A percentile compares a stretch with the other conserved stretches of the same genome.
These are phyloP conservation scores for Apiotrichum laibachii DNA, from an alignment of 1,284 basidiomycete genomes.

Conservation along the genomic window DNA sequence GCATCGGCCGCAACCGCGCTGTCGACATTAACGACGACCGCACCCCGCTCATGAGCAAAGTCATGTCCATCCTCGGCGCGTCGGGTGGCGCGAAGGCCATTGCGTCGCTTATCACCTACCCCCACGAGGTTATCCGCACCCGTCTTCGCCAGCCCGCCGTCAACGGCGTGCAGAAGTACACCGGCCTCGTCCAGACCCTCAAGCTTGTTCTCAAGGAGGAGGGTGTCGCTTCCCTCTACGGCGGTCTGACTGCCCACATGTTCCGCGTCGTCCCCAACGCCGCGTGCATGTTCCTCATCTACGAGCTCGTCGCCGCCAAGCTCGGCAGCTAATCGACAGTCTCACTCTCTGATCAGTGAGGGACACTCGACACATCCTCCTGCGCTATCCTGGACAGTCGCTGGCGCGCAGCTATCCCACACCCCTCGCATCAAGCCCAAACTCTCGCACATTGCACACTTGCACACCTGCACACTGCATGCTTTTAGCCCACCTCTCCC, in stretches of 20 bases:
- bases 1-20: slow-evolving; percentile 27
- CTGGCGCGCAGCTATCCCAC: no score
- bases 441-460: no score
- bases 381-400: no score
- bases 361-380: neutral
- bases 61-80: slow-evolving; percentile 73
- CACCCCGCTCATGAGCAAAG: slow-evolving; percentile 56
- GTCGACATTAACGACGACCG: slow-evolving; percentile 38
- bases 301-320: slow-evolving; percentile 50
- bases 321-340: slow-evolving; percentile 25
- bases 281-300: slow-evolving; percentile 76
- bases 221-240: slow-evolving; percentile 70
- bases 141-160: slow-evolving; percentile 81
- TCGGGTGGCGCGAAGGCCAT: slow-evolving; percentile 92
- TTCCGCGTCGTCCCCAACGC: slow-evolving; percentile 97
- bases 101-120: slow-evolving; percentile 91
- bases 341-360: neutral
- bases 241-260: slow-evolving; percentile 89
- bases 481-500: no score
- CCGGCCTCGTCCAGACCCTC: slow-evolving; percentile 79
- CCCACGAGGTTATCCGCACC: slow-evolving; percentile 93
- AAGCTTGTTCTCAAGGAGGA: slow-evolving; percentile 85
- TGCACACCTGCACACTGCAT: no score
- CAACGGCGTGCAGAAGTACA: slow-evolving; percentile 66
- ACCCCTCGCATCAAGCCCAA: no score